Conservation (phyloP, 305 asterid genomes). For the Euphrasia arctica region DNA sequence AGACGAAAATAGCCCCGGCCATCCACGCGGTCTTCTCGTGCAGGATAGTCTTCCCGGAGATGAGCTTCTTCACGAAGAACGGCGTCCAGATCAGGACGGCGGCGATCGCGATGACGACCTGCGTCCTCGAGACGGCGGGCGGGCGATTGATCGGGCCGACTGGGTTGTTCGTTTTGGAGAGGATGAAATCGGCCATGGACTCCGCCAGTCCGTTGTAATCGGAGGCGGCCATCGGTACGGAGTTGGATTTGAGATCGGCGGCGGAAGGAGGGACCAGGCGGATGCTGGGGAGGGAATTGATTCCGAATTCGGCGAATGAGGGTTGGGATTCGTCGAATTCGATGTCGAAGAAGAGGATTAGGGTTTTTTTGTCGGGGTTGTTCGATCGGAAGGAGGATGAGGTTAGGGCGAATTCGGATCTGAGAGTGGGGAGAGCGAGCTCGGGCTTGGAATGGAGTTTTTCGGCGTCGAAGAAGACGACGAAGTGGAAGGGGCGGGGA, state of each 20-base stretch:
- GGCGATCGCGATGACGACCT: conserved; percentile 38
- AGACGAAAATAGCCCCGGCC: conserved; percentile 72
- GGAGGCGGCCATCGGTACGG: conserved; percentile 69
- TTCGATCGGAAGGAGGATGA: conserved; percentile 60
- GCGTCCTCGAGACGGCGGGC: conserved; percentile 57
- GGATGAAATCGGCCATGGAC: conserved; percentile 76
- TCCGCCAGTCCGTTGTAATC: conserved; percentile 71
- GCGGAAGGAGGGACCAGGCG: conserved; percentile 65
- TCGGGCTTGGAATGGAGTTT: conserved; percentile 83
- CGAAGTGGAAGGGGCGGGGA: conserved; percentile 73
- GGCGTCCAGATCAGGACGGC: conserved; percentile 58
- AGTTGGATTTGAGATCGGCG: conserved; percentile 45
- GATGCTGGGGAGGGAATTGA: conserved; percentile 76
- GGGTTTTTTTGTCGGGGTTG: conserved; percentile 39
- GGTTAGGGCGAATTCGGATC: conserved; percentile 67
- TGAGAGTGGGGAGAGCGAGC: conserved; percentile 65
- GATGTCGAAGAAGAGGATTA: conserved; percentile 59
- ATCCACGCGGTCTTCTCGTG: conserved; percentile 75
- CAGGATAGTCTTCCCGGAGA: conserved; percentile 56
- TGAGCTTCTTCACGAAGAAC: conserved; percentile 48
- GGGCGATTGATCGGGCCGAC: conserved; percentile 66
- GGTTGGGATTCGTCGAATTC: conserved; percentile 75
- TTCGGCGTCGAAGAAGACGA: conserved; percentile 83
- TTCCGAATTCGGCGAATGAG: conserved; percentile 51
- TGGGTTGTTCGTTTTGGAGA: conserved; percentile 37